Evolutionary conservation across 2,329 filamentous ascomycete species (phyloP).

Genomic region (Fusarium xyrophilum): DNA sequence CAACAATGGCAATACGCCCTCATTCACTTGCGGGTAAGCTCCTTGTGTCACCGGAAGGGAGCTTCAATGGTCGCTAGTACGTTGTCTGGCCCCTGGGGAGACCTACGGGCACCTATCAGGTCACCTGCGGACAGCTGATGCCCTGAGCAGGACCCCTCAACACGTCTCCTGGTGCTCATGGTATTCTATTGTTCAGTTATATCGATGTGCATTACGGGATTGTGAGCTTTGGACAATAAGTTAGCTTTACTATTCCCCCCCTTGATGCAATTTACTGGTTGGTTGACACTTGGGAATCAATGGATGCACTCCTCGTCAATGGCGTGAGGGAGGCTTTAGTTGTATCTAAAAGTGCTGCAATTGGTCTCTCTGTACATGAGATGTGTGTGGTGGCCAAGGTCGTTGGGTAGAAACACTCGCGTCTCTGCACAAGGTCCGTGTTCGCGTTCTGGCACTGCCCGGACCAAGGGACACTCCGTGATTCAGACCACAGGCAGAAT

Average conservation of each 20-base stretch:
- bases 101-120: neutral
- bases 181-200: neutral
- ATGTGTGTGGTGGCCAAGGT: too few species aligned
- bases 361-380: fast-evolving
- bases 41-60: neutral
- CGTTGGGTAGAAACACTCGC: neutral
- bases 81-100: neutral
- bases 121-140: neutral
- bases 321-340: fast-evolving
- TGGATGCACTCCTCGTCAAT: neutral
- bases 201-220: fast-evolving
- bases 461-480: neutral
- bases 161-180: fast-evolving
- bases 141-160: too few species aligned
- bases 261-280: neutral
- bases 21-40: neutral
- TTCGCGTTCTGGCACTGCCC: neutral
- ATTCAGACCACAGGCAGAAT: neutral
- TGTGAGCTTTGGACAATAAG: neutral
- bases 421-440: neutral
- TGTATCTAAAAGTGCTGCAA: fast-evolving
- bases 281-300: neutral
- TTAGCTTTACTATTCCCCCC: neutral
- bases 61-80: neutral
- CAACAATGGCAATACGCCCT: neutral